phyloP scores from a whole-genome alignment of 1,139 yeast species.

The Yarrowia galli region DNA sequence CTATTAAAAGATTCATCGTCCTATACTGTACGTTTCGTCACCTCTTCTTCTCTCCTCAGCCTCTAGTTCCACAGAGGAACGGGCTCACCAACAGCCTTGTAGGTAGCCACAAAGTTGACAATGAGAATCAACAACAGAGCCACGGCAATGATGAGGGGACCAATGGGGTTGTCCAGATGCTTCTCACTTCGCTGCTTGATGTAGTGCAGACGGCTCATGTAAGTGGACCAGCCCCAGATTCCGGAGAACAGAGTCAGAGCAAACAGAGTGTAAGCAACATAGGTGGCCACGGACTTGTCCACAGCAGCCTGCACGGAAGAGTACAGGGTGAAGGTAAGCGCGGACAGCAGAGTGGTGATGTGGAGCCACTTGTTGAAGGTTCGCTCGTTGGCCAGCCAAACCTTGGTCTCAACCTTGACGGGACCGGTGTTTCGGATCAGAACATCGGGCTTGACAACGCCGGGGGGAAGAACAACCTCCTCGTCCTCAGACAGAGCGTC shows the following conservation, averaged over 20 bases:
- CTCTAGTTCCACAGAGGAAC: constrained; percentile 27
- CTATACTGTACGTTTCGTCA: not conserved
- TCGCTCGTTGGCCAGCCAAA: constrained; percentile 98
- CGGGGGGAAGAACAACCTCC: constrained; percentile 85
- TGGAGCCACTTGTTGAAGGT: constrained; percentile 96
- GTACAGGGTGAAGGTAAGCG: constrained; percentile 84
- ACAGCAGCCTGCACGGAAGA: constrained; percentile 72
- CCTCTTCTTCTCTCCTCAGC: not conserved
- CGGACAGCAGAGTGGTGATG: constrained; percentile 86
- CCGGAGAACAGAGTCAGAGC: constrained; percentile 81
- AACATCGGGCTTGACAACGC: constrained; percentile 80
- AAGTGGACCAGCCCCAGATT: constrained; percentile 86
- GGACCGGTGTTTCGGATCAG: constrained; percentile 91
- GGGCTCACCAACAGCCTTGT: constrained; percentile 28
- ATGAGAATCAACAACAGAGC: constrained; percentile 72
- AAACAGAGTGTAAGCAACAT: constrained; percentile 81
- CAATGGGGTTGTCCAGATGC: constrained; percentile 87
- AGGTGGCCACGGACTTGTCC: constrained; percentile 51
- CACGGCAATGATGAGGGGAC: constrained; percentile 80
- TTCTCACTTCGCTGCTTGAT: constrained; percentile 83
- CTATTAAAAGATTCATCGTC: constrained; percentile 9
- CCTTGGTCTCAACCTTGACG: constrained; percentile 93
- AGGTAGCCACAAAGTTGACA: constrained; percentile 61
- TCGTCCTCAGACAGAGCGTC: constrained; percentile 70
- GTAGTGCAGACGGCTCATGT: constrained; percentile 70